phyloP scores from a whole-genome alignment of 768 basidiomycete species.

The Hericium alpestre region DNA sequence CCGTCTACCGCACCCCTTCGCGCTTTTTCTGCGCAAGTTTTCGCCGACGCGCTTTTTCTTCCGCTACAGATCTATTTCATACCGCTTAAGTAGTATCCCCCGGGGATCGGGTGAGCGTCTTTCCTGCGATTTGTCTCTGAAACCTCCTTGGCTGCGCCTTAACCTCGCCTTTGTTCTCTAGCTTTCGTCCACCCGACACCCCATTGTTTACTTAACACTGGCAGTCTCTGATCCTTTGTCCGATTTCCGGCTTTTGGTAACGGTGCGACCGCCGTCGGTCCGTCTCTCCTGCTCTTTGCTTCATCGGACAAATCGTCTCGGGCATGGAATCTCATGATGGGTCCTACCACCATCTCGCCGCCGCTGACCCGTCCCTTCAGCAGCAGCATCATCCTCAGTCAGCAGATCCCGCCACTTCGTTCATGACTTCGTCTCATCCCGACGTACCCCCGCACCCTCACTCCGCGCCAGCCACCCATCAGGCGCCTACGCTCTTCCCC shows the following conservation, averaged over 20 bases:
- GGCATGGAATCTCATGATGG: not conserved
- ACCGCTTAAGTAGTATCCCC: not conserved
- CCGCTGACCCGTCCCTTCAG: not conserved
- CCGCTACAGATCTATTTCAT: not conserved
- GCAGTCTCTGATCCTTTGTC: not conserved
- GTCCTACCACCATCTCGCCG: not conserved
- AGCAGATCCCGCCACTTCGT: constrained; percentile 7
- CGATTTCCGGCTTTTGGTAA: not conserved
- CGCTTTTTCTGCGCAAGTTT: not conserved
- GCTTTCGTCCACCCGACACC: not conserved
- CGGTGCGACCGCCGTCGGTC: not conserved
- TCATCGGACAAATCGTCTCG: not conserved
- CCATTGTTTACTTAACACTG: not conserved
- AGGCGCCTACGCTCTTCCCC: constrained; percentile 15
- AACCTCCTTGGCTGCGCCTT: not conserved
- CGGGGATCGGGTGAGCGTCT: not conserved
- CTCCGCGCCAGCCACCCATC: constrained; percentile 10
- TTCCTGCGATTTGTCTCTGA: not conserved
- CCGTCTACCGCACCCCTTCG: not conserved
- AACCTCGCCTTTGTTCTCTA: not conserved
- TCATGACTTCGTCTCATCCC: constrained; percentile 11
- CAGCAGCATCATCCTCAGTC: constrained; percentile 4
- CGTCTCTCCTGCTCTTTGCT: not conserved
- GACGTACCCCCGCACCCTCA: constrained; percentile 12
- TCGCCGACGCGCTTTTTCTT: not conserved